Conservation (phyloP, 768 basidiomycete genomes). For the Phlebiopsis gigantea region DNA sequence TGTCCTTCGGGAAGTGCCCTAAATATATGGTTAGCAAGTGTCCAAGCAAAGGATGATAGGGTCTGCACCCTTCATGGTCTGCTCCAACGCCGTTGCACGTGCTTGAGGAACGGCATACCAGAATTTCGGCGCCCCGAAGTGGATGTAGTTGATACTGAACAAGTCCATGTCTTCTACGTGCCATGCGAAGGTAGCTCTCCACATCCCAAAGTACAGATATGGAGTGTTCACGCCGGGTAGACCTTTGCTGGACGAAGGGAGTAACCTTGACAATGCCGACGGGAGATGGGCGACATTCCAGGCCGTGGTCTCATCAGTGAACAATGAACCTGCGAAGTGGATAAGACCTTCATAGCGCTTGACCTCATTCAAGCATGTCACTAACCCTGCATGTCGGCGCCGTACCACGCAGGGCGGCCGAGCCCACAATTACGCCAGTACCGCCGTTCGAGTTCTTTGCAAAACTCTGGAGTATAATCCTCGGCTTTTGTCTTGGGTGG, state of each 20-base stretch:
- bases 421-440: slow-evolving; percentile 92
- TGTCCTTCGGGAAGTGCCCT: slow-evolving; percentile 91
- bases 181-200: slow-evolving; percentile 98
- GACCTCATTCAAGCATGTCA: slow-evolving; percentile 12
- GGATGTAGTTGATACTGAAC: slow-evolving; percentile 98
- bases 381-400: slow-evolving; percentile 89
- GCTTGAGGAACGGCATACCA: slow-evolving; percentile 97
- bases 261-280: slow-evolving; percentile 77
- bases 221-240: slow-evolving; percentile 96
- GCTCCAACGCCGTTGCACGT: slow-evolving; percentile 76
- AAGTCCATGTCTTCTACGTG: slow-evolving; percentile 99
- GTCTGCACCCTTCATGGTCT: slow-evolving; percentile 74
- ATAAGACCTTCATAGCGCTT: slow-evolving; percentile 3
- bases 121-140: slow-evolving; percentile 95
- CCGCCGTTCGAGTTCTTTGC: slow-evolving; percentile 78
- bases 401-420: slow-evolving; percentile 94
- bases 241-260: slow-evolving; percentile 60
- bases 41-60: neutral
- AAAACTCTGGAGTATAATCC: slow-evolving; percentile 88
- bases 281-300: slow-evolving; percentile 97
- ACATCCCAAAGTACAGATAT: slow-evolving; percentile 99
- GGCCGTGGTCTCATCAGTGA: slow-evolving; percentile 66
- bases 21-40: neutral
- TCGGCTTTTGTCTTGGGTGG: slow-evolving; percentile 63
- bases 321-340: slow-evolving; percentile 47